A percentile compares a stretch with the other conserved stretches of the same genome.
phyloP scores from a whole-genome alignment of 2,329 filamentous ascomycete species.

The Cucurbitaria berberidis region DNA sequence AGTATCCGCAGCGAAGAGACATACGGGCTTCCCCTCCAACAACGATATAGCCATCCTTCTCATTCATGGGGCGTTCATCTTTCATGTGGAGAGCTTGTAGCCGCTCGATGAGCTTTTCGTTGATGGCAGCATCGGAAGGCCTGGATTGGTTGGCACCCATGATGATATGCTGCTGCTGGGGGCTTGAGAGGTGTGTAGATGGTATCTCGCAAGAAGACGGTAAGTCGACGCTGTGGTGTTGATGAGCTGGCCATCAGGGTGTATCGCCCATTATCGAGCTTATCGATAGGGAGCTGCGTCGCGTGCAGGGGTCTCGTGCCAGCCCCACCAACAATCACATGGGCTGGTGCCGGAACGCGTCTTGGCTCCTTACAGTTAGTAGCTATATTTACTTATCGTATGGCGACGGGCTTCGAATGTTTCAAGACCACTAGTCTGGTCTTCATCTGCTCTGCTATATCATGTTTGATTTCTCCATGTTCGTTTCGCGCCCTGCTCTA shows the following conservation, averaged over 20 bases:
- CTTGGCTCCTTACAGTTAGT: no score
- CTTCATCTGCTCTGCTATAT: background rate
- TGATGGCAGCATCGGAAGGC: constrained; percentile 42
- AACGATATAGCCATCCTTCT: constrained; percentile 62
- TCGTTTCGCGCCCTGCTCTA: background rate
- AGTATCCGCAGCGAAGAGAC: constrained; percentile 5
- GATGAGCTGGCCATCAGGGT: constrained; percentile 19
- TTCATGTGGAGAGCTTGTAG: constrained; percentile 55
- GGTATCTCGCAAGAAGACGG: background rate
- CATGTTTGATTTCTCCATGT: background rate
- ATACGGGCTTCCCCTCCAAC: constrained; percentile 55
- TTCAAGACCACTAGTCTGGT: background rate
- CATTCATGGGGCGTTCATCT: constrained; percentile 48
- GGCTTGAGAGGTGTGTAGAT: background rate
- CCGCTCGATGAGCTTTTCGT: constrained; percentile 50
- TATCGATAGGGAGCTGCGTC: constrained; percentile 15
- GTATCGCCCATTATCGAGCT: constrained; percentile 22
- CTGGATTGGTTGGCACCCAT: constrained; percentile 48
- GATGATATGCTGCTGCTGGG: background rate
- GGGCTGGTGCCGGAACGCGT: constrained; percentile 4
- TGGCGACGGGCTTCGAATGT: no score
- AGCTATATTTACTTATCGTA: no score
- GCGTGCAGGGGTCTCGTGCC: constrained; percentile 27
- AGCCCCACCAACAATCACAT: constrained; percentile 15
- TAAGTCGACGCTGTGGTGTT: constrained; percentile 8